Base-by-base conservation (phyloP, 371 early-diverging fungal genomes). In the Parasitella parasitica region DNA sequence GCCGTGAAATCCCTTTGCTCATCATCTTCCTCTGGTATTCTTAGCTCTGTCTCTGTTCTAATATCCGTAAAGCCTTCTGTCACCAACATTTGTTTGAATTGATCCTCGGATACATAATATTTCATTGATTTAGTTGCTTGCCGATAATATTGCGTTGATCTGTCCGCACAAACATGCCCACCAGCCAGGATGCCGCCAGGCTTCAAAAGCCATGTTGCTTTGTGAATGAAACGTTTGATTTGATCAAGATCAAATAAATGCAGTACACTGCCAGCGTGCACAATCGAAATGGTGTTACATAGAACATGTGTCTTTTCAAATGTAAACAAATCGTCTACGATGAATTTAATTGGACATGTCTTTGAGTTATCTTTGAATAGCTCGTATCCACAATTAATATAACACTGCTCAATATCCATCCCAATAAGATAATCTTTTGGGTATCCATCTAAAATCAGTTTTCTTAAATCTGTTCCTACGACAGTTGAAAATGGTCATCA, bases 401-500 rank as follows among this genome's bases (percentile, higher is more conserved):
- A 80, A 26, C 59, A 57, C 9, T 27, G 35, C 13, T 69, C 67
- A 3, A 66, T 51, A 43, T 80, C 81, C 16, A 63, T 56, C 4
- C 81, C 81, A 15, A 76, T 57, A 6, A 80, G 50, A 24, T 54
- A 66, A 12, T 55, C 11, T 16, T 34, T 67, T 15, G 81, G 81
- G 49, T 77, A 80, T 6, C 81, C 81, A 38, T 77, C 75, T 43
- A 72, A 13, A 24, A 70, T 41, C 26, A 80, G 43, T 53, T 73
- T 63, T 8, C 81, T 62, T 8, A 80, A 54, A 67, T 80, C 81
- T 13, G 71, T 77, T 7, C 81, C 81, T 76, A 38, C 32, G 9
- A 6, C 2, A 11, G 27, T 22, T 46, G 11, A 20, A 3, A 22
- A 22, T 8, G 4, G 11, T 7, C 2, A 43, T 11, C 4, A 7